Evolutionary conservation across 2,329 filamentous ascomycete genomes (phyloP), one percentile per base, ranked within the genome.

Genomic region (Claviceps capensis): DNA sequence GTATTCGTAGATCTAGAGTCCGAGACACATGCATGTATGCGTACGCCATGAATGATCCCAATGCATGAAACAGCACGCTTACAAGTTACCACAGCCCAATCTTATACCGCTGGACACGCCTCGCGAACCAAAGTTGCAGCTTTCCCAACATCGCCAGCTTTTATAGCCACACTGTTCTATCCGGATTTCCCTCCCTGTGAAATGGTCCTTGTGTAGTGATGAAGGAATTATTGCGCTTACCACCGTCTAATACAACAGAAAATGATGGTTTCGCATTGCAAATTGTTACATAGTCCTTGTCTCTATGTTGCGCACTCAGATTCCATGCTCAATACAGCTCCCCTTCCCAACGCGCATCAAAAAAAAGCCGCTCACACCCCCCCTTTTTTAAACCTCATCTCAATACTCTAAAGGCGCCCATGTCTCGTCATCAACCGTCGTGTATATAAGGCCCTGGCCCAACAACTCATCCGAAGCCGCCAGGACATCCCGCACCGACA

Each of bases 391-490:
- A 7, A 61, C 36, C 44, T 6, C 14, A 19, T 14, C n/a, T 47
- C 34, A 58, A 45, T 55, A 59, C 54, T 94, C 87, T 55, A 96
- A 72, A 56, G 95, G 73, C 44, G 88, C 88, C 84, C 87, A 97
- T 1, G 91, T 97, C 67, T 87, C 78, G 62, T 97, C 91, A 68
- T 97, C 89, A 6, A 95, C 78, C 9, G 94, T 98, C 30, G 88
- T 88, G 70, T 88, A 98, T 57, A 95, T 87, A 60, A 88, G 64
- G 34, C 89, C 88, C 52, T 79, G 70, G 2, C 74, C 74, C 44
- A 88, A 68, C 62, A 98, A 68, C 68, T 97, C 89, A 60, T 95
- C 88, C 9, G 86, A 81, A n/a, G 82, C 90, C 50, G 77, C 79
- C 59, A 83, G 72, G 14, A 93, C 85, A 46, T 94, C 87, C 26